Evolutionary conservation across 306 rosid species (phyloP).

Genomic region (Dryas octopetala): DNA sequence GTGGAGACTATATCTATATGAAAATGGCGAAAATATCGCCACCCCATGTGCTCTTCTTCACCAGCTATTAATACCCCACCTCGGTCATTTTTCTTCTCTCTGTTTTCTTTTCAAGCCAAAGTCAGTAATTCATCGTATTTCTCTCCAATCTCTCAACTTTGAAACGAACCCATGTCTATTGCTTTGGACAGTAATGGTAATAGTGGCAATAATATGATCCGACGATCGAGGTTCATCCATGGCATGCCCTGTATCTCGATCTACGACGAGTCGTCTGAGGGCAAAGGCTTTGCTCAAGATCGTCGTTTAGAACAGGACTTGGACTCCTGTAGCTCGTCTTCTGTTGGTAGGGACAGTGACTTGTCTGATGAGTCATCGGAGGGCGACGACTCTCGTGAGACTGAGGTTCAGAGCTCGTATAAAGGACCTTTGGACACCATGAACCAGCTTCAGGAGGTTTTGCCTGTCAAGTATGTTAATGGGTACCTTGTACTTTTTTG

Average conservation of each 20-base stretch:
- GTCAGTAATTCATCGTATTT: not conserved
- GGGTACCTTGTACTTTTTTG: constrained; percentile 3
- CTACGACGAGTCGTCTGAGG: constrained; percentile 33
- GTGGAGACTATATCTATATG: not conserved
- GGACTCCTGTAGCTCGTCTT: constrained; percentile 59
- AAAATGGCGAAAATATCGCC: constrained; percentile 37
- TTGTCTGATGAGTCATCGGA: constrained; percentile 53
- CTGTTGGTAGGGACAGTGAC: constrained; percentile 61
- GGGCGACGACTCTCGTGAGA: constrained; percentile 55
- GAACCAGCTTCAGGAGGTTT: constrained; percentile 57
- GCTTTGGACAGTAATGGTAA: constrained; percentile 33
- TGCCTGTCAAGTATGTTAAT: constrained; percentile 63
- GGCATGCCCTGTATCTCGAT: constrained; percentile 42
- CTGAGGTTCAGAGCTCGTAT: constrained; percentile 53
- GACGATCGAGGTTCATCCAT: constrained; percentile 42
- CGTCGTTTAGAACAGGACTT: constrained; percentile 42
- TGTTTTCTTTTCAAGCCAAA: not conserved
- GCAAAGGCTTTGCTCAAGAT: constrained; percentile 12
- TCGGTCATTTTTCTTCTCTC: not conserved
- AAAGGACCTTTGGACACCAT: constrained; percentile 67
- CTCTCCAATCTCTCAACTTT: not conserved
- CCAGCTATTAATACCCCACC: constrained; percentile 32
- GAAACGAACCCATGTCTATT: constrained; percentile 46
- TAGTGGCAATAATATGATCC: constrained; percentile 26
- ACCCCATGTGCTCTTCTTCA: constrained; percentile 46